Evolutionary conservation across 2,329 filamentous ascomycete species (phyloP).

Genomic region (Colletotrichum gloeosporioides): DNA sequence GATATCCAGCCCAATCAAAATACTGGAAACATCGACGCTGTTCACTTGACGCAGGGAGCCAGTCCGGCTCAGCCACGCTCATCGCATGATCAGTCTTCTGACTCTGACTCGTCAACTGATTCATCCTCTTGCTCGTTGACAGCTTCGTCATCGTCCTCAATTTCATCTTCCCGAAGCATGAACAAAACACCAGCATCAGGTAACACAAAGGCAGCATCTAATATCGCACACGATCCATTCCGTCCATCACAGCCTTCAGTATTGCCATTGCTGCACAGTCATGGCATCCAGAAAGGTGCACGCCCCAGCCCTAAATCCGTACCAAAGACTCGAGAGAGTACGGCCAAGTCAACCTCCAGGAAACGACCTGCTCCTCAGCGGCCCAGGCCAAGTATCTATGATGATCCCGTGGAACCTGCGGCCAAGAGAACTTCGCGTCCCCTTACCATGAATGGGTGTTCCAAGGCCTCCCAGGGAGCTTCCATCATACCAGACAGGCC

Average conservation of each 20-base stretch:
- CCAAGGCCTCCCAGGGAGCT: neutral
- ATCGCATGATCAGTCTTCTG: neutral
- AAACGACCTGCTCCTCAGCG: neutral
- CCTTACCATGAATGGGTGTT: neutral
- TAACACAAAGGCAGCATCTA: neutral
- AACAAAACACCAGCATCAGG: neutral
- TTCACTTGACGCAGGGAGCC: neutral
- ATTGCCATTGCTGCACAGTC: neutral
- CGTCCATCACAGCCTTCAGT: neutral
- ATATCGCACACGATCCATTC: neutral
- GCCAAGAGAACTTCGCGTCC: neutral
- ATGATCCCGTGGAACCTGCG: neutral
- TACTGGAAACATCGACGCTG: neutral
- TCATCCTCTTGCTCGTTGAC: neutral
- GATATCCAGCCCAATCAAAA: neutral
- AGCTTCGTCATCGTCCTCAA: neutral
- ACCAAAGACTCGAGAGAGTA: neutral
- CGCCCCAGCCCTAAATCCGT: neutral
- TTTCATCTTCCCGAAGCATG: neutral
- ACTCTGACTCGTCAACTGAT: neutral
- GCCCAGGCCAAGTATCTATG: neutral
- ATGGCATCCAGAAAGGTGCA: neutral
- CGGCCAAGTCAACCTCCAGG: neutral
- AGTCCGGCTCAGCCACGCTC: neutral
- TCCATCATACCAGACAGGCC: neutral